Evolutionary conservation across 164 flowering plant genomes (phyloP).

Genomic region (Saururus chinensis): DNA sequence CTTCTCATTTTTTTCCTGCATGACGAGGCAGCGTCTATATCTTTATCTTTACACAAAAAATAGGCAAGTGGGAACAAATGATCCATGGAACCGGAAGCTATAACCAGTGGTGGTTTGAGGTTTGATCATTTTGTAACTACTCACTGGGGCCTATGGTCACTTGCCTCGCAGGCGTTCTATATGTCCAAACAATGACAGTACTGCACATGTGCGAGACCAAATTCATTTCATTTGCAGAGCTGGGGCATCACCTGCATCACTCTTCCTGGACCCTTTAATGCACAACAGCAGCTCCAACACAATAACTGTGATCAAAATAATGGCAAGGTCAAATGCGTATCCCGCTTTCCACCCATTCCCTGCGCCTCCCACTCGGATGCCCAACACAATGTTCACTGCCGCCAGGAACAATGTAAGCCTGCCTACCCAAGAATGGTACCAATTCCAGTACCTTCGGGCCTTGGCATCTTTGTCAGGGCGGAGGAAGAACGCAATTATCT

Average conservation of each 20-base stretch:
- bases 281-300: slow-evolving; percentile 40
- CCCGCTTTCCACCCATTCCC: slow-evolving; percentile 51
- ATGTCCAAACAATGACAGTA: too few species aligned
- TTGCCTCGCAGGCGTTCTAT: too few species aligned
- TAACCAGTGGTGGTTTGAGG: too few species aligned
- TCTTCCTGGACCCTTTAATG: slow-evolving; percentile 20
- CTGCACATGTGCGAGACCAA: neutral
- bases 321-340: slow-evolving; percentile 50
- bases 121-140: too few species aligned
- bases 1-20: too few species aligned
- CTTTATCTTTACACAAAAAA: too few species aligned
- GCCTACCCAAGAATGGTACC: slow-evolving; percentile 70
- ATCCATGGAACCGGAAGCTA: too few species aligned
- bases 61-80: too few species aligned
- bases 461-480: slow-evolving; percentile 56
- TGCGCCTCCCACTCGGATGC: slow-evolving; percentile 39
- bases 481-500: slow-evolving; percentile 61
- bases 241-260: slow-evolving; percentile 13
- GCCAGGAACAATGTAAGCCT: slow-evolving; percentile 59
- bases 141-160: too few species aligned
- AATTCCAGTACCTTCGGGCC: slow-evolving; percentile 61
- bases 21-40: too few species aligned
- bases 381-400: slow-evolving; percentile 51
- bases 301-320: slow-evolving; percentile 30
- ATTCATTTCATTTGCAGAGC: slow-evolving; percentile 29